Evolutionary conservation across 176 grass and related monocot species (phyloP).

Genomic region (Juncus inflexus): DNA sequence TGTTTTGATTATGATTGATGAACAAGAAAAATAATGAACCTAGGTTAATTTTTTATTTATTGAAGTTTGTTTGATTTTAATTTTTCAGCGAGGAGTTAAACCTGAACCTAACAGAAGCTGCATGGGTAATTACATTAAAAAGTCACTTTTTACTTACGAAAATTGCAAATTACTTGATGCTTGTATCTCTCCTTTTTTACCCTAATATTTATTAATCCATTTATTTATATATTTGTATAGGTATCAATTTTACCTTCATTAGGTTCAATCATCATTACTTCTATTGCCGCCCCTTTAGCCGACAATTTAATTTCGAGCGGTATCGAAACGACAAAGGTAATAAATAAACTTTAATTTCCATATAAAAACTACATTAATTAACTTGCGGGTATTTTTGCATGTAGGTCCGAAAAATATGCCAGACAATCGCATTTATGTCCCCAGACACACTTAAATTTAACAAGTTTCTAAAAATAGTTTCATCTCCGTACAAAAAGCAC

Average conservation of each 20-base stretch:
- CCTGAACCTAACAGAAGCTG: conserved; percentile 94
- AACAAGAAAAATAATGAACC: no score
- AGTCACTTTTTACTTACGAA: conserved; percentile 1
- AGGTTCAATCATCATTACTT: conserved; percentile 84
- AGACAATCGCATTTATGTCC: conserved; percentile 89
- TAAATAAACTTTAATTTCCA: background rate
- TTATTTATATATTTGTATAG: conserved; percentile 30
- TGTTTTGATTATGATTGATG: background rate
- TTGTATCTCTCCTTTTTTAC: background rate
- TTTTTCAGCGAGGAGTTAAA: conserved; percentile 75
- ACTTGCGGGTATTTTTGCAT: conserved; percentile 27
- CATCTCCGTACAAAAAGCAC: conserved; percentile 10
- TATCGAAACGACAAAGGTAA: conserved; percentile 83
- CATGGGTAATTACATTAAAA: conserved; percentile 60
- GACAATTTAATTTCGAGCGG: conserved; percentile 92
- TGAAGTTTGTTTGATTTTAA: conserved; percentile 2
- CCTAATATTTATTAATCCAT: conserved; percentile 3
- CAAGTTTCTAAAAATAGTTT: background rate
- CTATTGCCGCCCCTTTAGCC: conserved; percentile 88
- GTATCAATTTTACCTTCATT: conserved; percentile 93
- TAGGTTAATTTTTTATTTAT: no score
- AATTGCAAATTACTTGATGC: background rate
- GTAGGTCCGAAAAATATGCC: conserved; percentile 96
- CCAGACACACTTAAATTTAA: conserved; percentile 82
- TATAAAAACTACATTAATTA: background rate